These are phyloP conservation scores for Russula emetica DNA, from an alignment of 768 basidiomycete species.

Conservation along the genomic window DNA sequence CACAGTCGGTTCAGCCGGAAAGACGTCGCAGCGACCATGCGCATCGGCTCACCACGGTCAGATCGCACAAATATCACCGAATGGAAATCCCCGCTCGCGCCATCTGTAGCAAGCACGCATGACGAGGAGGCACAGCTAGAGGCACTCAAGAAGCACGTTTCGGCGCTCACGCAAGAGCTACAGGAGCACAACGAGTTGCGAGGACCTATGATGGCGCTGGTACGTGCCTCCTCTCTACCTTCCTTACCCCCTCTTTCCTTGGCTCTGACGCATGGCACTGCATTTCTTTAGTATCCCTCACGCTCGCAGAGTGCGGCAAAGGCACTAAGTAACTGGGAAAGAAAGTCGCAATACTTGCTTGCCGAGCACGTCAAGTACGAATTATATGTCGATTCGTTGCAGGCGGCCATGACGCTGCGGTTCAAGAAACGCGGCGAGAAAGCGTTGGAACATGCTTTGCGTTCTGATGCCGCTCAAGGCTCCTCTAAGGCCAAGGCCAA, in stretches of 20 bases:
- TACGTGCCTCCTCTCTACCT: conserved; percentile 36
- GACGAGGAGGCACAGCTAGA: conserved; percentile 94
- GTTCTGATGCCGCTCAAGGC: conserved; percentile 26
- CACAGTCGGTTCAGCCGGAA: conserved; percentile 72
- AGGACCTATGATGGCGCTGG: conserved; percentile 76
- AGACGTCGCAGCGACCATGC: conserved; percentile 61
- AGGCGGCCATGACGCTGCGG: conserved; percentile 75
- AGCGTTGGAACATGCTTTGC: conserved; percentile 58
- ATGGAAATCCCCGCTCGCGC: conserved; percentile 89
- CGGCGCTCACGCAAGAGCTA: conserved; percentile 69
- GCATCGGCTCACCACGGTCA: conserved; percentile 65
- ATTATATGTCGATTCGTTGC: conserved; percentile 88
- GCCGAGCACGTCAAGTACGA: conserved; percentile 95
- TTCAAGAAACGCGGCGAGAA: conserved; percentile 91
- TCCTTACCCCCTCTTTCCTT: conserved; percentile 14
- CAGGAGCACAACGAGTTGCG: conserved; percentile 79
- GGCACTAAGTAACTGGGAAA: conserved; percentile 88
- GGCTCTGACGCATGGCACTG: conserved; percentile 17
- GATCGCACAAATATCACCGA: conserved; percentile 83
- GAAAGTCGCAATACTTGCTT: conserved; percentile 82
- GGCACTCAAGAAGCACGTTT: conserved; percentile 77
- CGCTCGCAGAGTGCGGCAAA: conserved; percentile 69
- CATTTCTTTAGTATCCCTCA: conserved; percentile 60
- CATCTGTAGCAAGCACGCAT: conserved; percentile 75
- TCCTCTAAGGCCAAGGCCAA: conserved; percentile 35